Evolutionary conservation across 2,329 filamentous ascomycete species (phyloP).

Genomic region (Cercospora sojina): DNA sequence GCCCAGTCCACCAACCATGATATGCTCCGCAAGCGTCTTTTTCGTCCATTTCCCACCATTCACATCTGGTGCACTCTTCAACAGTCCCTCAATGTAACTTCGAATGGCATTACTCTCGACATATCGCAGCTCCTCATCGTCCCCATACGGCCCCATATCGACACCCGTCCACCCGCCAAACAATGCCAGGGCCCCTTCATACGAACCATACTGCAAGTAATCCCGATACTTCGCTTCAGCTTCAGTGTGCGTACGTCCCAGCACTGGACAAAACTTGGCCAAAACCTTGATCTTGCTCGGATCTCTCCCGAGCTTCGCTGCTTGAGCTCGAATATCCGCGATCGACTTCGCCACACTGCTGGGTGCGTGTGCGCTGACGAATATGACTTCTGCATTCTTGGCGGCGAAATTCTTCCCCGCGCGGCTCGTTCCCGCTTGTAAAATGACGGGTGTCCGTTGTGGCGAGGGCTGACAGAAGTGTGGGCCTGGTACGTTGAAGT

Average conservation of each 20-base stretch:
- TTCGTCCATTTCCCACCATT: conserved; percentile 66
- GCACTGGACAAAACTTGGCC: conserved; percentile 63
- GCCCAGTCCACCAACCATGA: conserved; percentile 66
- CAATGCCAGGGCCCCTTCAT: conserved; percentile 66
- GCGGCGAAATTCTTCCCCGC: conserved; percentile 67
- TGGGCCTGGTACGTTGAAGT: conserved; percentile 63
- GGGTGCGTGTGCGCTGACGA: conserved; percentile 65
- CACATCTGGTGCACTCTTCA: conserved; percentile 57
- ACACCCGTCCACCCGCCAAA: conserved; percentile 76
- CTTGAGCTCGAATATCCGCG: conserved; percentile 60
- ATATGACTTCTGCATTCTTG: conserved; percentile 69
- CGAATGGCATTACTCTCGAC: conserved; percentile 63
- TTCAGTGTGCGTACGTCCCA: conserved; percentile 65
- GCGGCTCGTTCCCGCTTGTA: conserved; percentile 68
- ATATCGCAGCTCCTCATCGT: conserved; percentile 62
- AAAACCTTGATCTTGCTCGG: conserved; percentile 65
- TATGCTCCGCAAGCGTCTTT: conserved; percentile 65
- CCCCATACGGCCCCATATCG: conserved; percentile 59
- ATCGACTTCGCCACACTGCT: conserved; percentile 61
- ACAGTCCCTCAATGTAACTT: conserved; percentile 56
- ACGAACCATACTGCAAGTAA: conserved; percentile 60
- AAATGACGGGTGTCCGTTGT: conserved; percentile 66
- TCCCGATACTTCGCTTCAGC: conserved; percentile 64
- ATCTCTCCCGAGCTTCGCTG: conserved; percentile 57
- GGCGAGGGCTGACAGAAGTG: conserved; percentile 66